phyloP scores from a whole-genome alignment of 768 basidiomycete genomes.

The Mycena latifolia region DNA sequence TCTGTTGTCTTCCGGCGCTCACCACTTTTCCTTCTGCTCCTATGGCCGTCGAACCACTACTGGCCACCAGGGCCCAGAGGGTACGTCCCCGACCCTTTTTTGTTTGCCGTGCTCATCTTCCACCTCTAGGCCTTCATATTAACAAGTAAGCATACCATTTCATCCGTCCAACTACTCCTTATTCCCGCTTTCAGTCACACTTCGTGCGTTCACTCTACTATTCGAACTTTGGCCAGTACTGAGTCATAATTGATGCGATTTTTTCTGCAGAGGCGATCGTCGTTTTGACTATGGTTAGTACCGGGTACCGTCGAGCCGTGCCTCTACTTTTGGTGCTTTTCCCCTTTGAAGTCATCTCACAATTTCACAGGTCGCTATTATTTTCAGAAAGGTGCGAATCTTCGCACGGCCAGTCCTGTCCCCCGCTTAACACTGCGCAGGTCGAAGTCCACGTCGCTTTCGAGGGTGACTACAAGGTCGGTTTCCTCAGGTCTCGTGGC shows the following conservation, averaged over 20 bases:
- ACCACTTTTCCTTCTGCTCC: constrained; percentile 6
- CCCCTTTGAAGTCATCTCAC: too few relatives aligned
- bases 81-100: background rate
- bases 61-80: constrained; percentile 77
- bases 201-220: constrained; percentile 65
- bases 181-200: constrained; percentile 53
- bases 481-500: constrained; percentile 8
- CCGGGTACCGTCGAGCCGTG: too few relatives aligned
- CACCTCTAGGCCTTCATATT: constrained; percentile 64
- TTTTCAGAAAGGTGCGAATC: constrained; percentile 70
- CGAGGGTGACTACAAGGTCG: constrained; percentile 66
- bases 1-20: background rate
- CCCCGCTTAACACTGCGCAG: constrained; percentile 45
- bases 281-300: constrained; percentile 72
- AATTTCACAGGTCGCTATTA: constrained; percentile 58
- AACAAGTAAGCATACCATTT: constrained; percentile 65
- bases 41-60: constrained; percentile 80
- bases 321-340: too few relatives aligned
- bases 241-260: too few relatives aligned
- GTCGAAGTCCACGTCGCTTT: constrained; percentile 65
- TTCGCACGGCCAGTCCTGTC: background rate
- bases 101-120: too few relatives aligned
- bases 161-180: constrained; percentile 13
- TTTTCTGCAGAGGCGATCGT: constrained; percentile 79
- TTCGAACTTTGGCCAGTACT: background rate